Evolutionary conservation across 148 eudicot species (phyloP).

Genomic region (Dianthus caryophyllus): DNA sequence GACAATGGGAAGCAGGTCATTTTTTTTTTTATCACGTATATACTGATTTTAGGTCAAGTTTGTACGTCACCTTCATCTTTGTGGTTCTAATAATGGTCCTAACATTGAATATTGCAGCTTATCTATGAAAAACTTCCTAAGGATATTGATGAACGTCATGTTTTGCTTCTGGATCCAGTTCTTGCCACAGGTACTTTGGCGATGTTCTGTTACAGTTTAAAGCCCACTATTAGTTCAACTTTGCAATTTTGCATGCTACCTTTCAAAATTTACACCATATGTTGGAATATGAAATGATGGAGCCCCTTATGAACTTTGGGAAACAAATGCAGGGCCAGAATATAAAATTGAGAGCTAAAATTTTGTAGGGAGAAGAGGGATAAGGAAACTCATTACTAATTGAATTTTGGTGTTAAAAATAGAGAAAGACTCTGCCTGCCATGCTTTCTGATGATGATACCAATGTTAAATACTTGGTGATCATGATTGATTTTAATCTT

Average conservation of each 20-base stretch:
- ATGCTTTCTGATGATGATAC: not conserved
- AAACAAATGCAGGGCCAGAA: not conserved
- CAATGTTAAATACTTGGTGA: too few species aligned
- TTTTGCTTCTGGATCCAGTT: conserved; percentile 92
- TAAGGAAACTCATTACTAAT: not conserved
- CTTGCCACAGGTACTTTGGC: conserved; percentile 78
- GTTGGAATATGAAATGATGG: not conserved
- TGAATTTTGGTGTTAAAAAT: not conserved
- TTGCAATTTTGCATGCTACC: not conserved
- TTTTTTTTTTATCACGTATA: not conserved
- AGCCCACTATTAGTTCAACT: not conserved
- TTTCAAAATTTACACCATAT: not conserved
- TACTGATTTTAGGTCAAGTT: not conserved
- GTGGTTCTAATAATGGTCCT: conserved; percentile 5
- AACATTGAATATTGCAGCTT: conserved; percentile 46
- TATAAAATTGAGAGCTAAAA: not conserved
- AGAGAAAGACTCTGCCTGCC: too few species aligned
- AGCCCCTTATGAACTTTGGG: not conserved
- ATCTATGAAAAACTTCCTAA: conserved; percentile 93
- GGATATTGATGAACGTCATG: conserved; percentile 90
- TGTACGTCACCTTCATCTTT: not conserved
- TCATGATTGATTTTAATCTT: not conserved
- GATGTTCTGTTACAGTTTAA: not conserved
- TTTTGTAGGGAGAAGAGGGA: not conserved
- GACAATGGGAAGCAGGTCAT: conserved; percentile 92